These are phyloP conservation scores for Cantharellus cinnabarinus DNA, from an alignment of 768 basidiomycete genomes.

Conservation along the genomic window DNA sequence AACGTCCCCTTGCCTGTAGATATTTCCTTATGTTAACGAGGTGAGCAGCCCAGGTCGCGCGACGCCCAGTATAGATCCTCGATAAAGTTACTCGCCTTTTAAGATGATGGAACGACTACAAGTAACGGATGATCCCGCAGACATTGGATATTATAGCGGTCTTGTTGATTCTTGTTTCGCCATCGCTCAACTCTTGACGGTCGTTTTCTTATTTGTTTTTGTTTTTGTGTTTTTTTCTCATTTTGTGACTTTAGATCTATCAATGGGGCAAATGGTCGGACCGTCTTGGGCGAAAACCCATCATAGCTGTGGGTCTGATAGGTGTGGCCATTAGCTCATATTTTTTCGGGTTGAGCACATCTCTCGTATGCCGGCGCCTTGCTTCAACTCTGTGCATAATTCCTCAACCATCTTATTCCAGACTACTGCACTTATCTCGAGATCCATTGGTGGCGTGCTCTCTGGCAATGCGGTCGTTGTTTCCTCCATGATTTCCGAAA, in stretches of 20 bases:
- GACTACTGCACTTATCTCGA: neutral
- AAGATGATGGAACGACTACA: constrained; percentile 8
- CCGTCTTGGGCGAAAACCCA: constrained; percentile 6
- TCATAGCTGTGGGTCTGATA: constrained; percentile 5
- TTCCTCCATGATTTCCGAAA: constrained; percentile 7
- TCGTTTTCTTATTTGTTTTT: neutral
- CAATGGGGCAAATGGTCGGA: constrained; percentile 1
- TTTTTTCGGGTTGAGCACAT: constrained; percentile 4
- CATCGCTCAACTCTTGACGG: constrained; percentile 3
- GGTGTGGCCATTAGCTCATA: constrained; percentile 3
- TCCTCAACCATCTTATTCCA: neutral
- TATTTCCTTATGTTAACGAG: constrained; percentile 7
- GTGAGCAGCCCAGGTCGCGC: neutral
- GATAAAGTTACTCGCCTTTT: neutral
- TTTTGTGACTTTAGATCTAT: neutral
- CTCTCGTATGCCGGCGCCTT: neutral
- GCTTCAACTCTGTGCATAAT: neutral
- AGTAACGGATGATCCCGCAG: constrained; percentile 5
- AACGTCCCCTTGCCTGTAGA: neutral
- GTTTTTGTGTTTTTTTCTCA: neutral
- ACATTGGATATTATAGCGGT: constrained; percentile 5
- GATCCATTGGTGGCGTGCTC: constrained; percentile 4
- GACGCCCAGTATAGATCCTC: neutral
- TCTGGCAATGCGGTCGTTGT: constrained; percentile 6
- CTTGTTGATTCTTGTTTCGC: constrained; percentile 4